phyloP scores from a whole-genome alignment of 2,329 filamentous ascomycete species.

The Diaporthe sp. region DNA sequence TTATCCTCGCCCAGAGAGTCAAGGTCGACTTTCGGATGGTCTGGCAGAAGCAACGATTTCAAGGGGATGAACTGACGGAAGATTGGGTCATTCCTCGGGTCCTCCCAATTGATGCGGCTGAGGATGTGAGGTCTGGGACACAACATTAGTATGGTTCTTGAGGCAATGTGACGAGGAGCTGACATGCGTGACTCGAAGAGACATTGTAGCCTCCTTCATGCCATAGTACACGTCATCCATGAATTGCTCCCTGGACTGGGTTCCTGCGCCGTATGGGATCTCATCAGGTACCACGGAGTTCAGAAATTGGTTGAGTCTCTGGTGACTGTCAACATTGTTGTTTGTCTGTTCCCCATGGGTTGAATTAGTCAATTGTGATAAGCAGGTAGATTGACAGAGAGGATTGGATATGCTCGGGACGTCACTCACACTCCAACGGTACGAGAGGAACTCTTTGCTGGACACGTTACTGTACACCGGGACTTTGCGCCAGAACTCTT shows the following conservation, averaged over 20 bases:
- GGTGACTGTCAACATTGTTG: slow-evolving; percentile 64
- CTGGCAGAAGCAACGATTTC: slow-evolving; percentile 64
- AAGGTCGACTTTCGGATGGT: slow-evolving; percentile 60
- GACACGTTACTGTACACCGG: slow-evolving; percentile 64
- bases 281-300: slow-evolving; percentile 62
- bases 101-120: slow-evolving; percentile 70
- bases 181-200: slow-evolving; percentile 67
- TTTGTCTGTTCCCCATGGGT: not conserved
- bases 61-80: slow-evolving; percentile 73
- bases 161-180: not conserved
- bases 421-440: slow-evolving; percentile 67
- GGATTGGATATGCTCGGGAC: no score
- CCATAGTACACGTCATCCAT: slow-evolving; percentile 67
- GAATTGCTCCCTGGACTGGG: slow-evolving; percentile 65
- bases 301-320: slow-evolving; percentile 65
- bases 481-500: slow-evolving; percentile 66
- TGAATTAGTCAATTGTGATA: not conserved
- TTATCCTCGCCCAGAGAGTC: no score
- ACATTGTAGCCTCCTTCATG: slow-evolving; percentile 69
- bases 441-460: slow-evolving; percentile 64
- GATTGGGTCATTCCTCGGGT: slow-evolving; percentile 71
- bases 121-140: slow-evolving; percentile 67
- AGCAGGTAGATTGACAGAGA: no score
- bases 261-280: slow-evolving; percentile 56
- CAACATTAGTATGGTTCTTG: slow-evolving; percentile 2